Conservation (phyloP, 306 rosid species). For the Sechiopsis laciniata region DNA sequence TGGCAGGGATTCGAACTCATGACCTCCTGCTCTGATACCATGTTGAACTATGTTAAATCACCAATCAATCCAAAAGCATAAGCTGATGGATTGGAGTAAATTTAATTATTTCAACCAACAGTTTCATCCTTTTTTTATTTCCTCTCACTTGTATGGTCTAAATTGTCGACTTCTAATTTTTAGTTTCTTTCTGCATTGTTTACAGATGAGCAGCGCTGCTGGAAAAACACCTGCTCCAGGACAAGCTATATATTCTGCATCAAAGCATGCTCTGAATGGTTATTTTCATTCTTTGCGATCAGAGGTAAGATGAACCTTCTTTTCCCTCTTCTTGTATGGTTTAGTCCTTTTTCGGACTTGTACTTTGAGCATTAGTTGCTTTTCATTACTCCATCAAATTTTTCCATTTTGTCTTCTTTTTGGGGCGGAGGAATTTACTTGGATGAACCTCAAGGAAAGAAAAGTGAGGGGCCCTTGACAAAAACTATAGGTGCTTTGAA, state of each 20-base stretch:
- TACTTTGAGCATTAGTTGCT: too few species aligned
- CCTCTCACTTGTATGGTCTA: constrained; percentile 8
- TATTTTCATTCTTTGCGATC: constrained; percentile 89
- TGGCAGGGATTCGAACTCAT: too few species aligned
- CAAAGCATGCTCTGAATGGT: constrained; percentile 85
- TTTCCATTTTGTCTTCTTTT: background rate
- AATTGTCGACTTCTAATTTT: constrained; percentile 20
- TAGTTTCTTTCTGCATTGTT: constrained; percentile 25
- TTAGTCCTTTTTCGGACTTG: too few species aligned
- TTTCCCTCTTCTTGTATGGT: background rate
- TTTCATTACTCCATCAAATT: too few species aligned
- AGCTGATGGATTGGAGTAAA: too few species aligned
- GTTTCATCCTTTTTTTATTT: constrained; percentile 7
- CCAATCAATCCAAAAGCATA: too few species aligned
- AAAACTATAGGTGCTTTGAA: background rate
- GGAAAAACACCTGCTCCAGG: constrained; percentile 95
- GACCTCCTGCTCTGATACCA: too few species aligned
- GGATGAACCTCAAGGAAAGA: background rate
- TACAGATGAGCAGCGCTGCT: constrained; percentile 95
- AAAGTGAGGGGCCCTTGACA: background rate
- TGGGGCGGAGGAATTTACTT: background rate
- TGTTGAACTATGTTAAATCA: too few species aligned
- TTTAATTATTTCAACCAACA: too few species aligned
- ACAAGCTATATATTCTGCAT: constrained; percentile 89
- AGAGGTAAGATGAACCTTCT: constrained; percentile 46